Conservation (phyloP, 2,329 filamentous ascomycete species). For the Pseudocercospora macadamiae region DNA sequence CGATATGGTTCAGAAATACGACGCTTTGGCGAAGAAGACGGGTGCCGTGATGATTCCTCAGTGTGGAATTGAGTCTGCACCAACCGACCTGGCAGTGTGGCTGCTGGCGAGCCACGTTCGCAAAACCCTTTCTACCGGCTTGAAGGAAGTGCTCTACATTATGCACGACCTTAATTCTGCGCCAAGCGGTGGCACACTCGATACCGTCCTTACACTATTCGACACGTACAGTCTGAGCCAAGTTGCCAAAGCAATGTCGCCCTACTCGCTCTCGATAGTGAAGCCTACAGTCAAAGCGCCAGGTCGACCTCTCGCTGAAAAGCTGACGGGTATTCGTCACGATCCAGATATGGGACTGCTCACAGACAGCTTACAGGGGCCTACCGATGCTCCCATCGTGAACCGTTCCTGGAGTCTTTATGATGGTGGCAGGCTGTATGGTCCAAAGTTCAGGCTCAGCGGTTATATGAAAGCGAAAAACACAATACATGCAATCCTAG, state of each 20-base stretch:
- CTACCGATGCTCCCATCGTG: conserved; percentile 60
- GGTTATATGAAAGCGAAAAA: conserved; percentile 59
- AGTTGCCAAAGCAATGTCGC: conserved; percentile 51
- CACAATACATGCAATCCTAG: conserved; percentile 49
- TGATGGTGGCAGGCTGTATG: conserved; percentile 56
- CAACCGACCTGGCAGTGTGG: conserved; percentile 60
- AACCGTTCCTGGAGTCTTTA: conserved; percentile 63
- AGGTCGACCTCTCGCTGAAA: conserved; percentile 41
- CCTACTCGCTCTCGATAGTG: conserved; percentile 56
- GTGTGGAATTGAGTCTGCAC: conserved; percentile 64
- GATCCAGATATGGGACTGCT: conserved; percentile 62
- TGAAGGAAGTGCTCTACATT: conserved; percentile 55
- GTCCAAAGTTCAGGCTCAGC: conserved; percentile 59
- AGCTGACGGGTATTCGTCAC: conserved; percentile 55
- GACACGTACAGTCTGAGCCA: conserved; percentile 52
- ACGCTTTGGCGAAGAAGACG: conserved; percentile 61
- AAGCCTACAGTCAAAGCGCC: conserved; percentile 38
- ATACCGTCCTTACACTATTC: conserved; percentile 65
- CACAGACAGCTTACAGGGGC: conserved; percentile 56
- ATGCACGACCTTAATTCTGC: conserved; percentile 59
- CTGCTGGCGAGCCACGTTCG: conserved; percentile 58
- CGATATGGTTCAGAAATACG: conserved; percentile 64
- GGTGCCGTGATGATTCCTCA: conserved; percentile 65
- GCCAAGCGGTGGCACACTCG: conserved; percentile 62
- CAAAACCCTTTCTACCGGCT: conserved; percentile 54